A percentile compares a stretch with the other conserved stretches of the same genome.
Evolutionary conservation across 257 asterid species (phyloP).

Genomic region (Leptodermis oblonga): DNA sequence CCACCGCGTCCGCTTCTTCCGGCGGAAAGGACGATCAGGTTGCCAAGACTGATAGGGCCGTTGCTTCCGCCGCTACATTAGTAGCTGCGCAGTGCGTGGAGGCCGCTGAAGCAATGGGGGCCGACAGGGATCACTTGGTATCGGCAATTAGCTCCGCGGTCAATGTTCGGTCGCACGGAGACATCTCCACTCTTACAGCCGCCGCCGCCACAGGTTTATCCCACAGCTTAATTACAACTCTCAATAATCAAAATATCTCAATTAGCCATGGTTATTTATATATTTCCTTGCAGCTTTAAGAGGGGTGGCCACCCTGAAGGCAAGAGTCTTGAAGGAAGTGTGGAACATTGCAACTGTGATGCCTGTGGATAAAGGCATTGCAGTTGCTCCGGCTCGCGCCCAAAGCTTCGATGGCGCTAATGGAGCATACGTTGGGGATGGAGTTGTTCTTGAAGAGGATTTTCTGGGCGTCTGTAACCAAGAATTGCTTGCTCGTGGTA

Average conservation of each 20-base stretch:
- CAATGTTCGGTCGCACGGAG: conserved; percentile 80
- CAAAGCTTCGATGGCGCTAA: conserved; percentile 24
- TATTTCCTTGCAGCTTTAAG: conserved; percentile 81
- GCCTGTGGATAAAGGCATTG: conserved; percentile 58
- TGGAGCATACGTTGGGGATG: conserved; percentile 42
- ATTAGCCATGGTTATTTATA: no score
- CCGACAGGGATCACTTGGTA: conserved; percentile 86
- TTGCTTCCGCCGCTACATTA: conserved; percentile 93
- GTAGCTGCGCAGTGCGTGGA: conserved; percentile 98
- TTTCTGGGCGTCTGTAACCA: conserved; percentile 91
- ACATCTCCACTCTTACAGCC: conserved; percentile 91
- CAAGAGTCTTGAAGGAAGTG: conserved; percentile 90
- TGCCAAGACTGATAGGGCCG: conserved; percentile 84
- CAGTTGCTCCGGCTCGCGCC: conserved; percentile 32
- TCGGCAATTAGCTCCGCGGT: conserved; percentile 97
- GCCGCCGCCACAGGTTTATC: conserved; percentile 91
- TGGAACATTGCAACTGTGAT: conserved; percentile 91
- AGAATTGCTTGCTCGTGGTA: conserved; percentile 85
- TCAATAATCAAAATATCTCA: no score
- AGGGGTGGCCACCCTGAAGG: conserved; percentile 94
- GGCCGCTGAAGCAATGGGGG: conserved; percentile 93
- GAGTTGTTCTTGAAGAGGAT: conserved; percentile 68
- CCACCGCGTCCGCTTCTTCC: conserved; percentile 84
- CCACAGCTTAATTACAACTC: not conserved
- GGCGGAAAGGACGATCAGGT: conserved; percentile 63